Evolutionary conservation across 2,329 filamentous ascomycete species (phyloP).

Genomic region (Epichloe amarillans): DNA sequence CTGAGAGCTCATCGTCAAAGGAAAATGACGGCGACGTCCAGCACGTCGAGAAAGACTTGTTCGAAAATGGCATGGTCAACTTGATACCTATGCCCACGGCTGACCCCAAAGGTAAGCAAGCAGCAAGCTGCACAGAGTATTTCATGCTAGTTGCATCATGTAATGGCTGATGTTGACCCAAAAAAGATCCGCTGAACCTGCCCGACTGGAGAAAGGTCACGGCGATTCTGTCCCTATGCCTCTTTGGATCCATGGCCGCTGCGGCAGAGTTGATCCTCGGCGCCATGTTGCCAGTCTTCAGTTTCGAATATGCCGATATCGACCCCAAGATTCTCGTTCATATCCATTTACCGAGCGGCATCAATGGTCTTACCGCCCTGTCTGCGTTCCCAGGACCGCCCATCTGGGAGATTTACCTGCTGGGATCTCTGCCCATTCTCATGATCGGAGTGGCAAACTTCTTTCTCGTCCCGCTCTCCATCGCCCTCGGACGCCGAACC

Average conservation of each 20-base stretch:
- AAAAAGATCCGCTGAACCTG: conserved; percentile 1
- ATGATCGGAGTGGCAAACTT: conserved; percentile 1
- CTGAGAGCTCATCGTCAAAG: not conserved
- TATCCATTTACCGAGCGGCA: not conserved
- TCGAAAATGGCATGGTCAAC: not conserved
- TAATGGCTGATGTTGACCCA: not conserved
- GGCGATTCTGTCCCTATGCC: not conserved
- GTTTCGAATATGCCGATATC: conserved; percentile 2
- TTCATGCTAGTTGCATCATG: not conserved
- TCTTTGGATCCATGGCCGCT: conserved; percentile 2
- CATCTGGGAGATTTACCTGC: conserved; percentile 2
- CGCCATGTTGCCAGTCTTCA: conserved; percentile 1
- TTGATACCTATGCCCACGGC: conserved; percentile 3
- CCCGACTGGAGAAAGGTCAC: not conserved
- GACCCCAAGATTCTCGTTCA: not conserved
- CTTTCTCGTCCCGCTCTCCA: conserved; percentile 1
- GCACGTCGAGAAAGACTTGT: not conserved
- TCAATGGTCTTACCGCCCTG: conserved; percentile 1
- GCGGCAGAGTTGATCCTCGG: conserved; percentile 2
- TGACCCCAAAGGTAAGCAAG: conserved; percentile 1
- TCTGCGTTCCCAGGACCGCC: not conserved
- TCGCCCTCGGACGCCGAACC: not conserved
- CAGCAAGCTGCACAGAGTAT: not conserved
- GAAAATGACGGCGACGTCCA: not conserved
- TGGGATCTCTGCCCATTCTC: not conserved